phyloP scores from a whole-genome alignment of 2,329 filamentous ascomycete species.

The Periconia sp. region DNA sequence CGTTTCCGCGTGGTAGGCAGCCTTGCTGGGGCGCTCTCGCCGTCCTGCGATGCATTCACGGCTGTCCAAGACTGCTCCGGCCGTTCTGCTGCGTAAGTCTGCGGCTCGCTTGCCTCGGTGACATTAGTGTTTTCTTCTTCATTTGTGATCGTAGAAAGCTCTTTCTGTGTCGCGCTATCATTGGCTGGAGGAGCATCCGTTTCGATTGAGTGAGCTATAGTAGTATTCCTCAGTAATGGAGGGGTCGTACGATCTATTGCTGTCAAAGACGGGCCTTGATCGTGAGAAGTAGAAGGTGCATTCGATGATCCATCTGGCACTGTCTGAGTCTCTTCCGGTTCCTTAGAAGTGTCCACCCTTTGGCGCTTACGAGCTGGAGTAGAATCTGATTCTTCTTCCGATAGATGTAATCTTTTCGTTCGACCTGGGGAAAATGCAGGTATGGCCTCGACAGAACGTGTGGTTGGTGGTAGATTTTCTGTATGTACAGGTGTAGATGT shows the following conservation, averaged over 20 bases:
- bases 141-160: background rate
- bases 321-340: background rate
- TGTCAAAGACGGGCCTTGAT: too few relatives aligned
- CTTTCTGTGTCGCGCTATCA: too few relatives aligned
- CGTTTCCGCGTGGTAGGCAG: slow-evolving; percentile 19
- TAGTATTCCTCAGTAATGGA: too few relatives aligned
- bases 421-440: slow-evolving; percentile 1
- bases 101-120: slow-evolving; percentile 4
- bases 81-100: slow-evolving; percentile 11
- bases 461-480: slow-evolving; percentile 1
- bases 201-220: too few relatives aligned
- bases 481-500: background rate
- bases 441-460: slow-evolving; percentile 1
- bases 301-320: too few relatives aligned
- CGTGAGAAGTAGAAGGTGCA: too few relatives aligned
- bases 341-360: slow-evolving; percentile 17
- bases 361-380: slow-evolving; percentile 29
- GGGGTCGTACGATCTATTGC: too few relatives aligned
- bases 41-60: slow-evolving; percentile 33
- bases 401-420: slow-evolving; percentile 7
- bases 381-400: slow-evolving; percentile 14
- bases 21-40: slow-evolving; percentile 7
- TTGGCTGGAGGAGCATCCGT: too few relatives aligned
- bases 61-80: slow-evolving; percentile 32
- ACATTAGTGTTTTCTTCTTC: background rate